Evolutionary conservation across 306 rosid species (phyloP).

Genomic region (Lathyrus tuberosus): DNA sequence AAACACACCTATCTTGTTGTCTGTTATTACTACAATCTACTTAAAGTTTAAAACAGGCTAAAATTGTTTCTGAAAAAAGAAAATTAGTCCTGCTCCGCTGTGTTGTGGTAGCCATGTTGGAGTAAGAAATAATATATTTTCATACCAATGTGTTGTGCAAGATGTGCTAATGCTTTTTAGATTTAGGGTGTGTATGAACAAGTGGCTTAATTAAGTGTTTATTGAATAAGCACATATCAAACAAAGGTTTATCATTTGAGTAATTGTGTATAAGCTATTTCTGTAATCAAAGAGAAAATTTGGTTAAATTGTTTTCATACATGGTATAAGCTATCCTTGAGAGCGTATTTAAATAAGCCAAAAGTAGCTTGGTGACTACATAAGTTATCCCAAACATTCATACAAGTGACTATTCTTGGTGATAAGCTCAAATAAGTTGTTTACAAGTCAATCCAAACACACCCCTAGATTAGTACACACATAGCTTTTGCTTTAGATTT

Average conservation of each 20-base stretch:
- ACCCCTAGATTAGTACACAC: slow-evolving; percentile 8
- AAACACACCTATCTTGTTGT: neutral
- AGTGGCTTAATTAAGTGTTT: neutral
- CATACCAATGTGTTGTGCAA: neutral
- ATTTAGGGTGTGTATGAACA: slow-evolving; percentile 1
- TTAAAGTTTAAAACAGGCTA: neutral
- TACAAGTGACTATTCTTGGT: slow-evolving; percentile 9
- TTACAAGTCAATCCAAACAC: neutral
- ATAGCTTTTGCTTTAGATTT: slow-evolving; percentile 11
- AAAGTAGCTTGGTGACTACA: neutral
- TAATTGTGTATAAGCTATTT: neutral
- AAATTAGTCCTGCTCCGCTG: neutral
- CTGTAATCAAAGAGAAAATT: neutral
- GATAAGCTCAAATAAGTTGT: slow-evolving; percentile 3
- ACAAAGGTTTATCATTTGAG: neutral
- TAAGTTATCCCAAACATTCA: neutral
- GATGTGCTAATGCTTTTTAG: slow-evolving; percentile 11
- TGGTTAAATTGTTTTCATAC: neutral
- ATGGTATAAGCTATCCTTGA: neutral
- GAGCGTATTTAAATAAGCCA: neutral
- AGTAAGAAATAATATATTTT: slow-evolving; percentile 4
- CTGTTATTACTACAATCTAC: slow-evolving; percentile 1
- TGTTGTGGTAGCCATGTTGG: slow-evolving; percentile 7
- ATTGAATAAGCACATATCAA: neutral
- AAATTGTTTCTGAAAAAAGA: slow-evolving; percentile 11